Conservation (phyloP, 257 asterid genomes). For the Solanum medicagineum region DNA sequence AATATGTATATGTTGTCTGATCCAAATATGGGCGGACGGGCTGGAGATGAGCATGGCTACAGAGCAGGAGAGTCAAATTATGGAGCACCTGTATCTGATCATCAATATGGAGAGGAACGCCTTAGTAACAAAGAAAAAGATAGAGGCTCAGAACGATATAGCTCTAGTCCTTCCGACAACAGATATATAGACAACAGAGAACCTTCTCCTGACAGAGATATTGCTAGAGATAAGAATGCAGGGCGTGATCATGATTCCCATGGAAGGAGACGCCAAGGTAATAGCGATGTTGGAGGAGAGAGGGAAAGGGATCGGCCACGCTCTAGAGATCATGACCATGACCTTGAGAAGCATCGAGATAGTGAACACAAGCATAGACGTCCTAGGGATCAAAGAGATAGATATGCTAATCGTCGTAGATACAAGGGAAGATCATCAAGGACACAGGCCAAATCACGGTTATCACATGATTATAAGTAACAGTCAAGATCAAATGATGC, state of each 20-base stretch:
- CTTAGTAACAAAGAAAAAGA: constrained; percentile 15
- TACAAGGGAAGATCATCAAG: constrained; percentile 58
- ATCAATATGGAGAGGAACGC: constrained; percentile 65
- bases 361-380: constrained; percentile 3
- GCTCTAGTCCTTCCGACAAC: constrained; percentile 74
- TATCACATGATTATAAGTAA: constrained; percentile 42
- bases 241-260: constrained; percentile 42
- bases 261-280: constrained; percentile 47
- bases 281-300: constrained; percentile 32
- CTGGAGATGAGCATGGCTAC: constrained; percentile 68
- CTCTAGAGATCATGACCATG: constrained; percentile 43
- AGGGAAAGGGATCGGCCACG: no score
- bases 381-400: constrained; percentile 49
- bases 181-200: constrained; percentile 63
- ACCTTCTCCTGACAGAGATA: constrained; percentile 48
- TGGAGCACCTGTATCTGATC: constrained; percentile 72
- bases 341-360: constrained; percentile 31
- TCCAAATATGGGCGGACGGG: constrained; percentile 70
- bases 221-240: constrained; percentile 30
- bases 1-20: constrained; percentile 80
- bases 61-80: constrained; percentile 81
- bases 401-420: constrained; percentile 46
- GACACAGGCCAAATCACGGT: constrained; percentile 40
- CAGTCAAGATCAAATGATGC: constrained; percentile 66
- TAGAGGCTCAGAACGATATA: constrained; percentile 51